Evolutionary conservation across 148 eudicot genomes (phyloP), one percentile per base, ranked within the genome.

Genomic region (Pouteria glomerata): DNA sequence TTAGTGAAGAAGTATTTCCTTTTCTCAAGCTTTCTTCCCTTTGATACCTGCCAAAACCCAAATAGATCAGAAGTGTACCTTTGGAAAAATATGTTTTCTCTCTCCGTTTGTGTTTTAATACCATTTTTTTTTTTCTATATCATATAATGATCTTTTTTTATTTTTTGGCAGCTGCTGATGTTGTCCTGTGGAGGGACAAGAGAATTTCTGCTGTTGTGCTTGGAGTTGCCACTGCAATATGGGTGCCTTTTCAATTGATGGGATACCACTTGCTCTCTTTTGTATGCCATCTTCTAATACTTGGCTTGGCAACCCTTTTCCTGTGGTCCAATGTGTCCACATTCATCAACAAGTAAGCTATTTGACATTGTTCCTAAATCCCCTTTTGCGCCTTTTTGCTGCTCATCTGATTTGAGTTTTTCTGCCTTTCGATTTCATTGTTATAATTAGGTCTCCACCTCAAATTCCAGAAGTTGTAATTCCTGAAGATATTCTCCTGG

Each of bases 181-280:
- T 95, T 73, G 74, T 89, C 77, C 72, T 95, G 15, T 95, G 97
- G 98, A 91, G 96, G 82, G 82, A 95, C 91, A 91, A 88, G 89
- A 91, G 88, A 76, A 60, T 83, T 74, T 79, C 97, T 48, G 93
- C 83, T 79, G 63, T 85, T 37, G 89, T 88, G 63, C 78, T 95
- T 57, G 85, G 97, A 61, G 78, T 84, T 73, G 97, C 90, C 42
- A 95, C 99, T 44, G 80, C 82, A 63, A 84, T 91, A 33, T 95
- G 98, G 98, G 83, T 88, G 75, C 90, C 89, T 71, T 89, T 91
- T 69, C 97, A 95, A 77, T 74, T 91, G 76, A 78, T 91, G 47
- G 89, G 89, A 31, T 95, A 91, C 77, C 96, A 91, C 82, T 82
- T 95, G 73, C 88, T 95, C 48, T 80, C 90, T 45, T 83, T 95